Evolutionary conservation across 2,329 filamentous ascomycete genomes (phyloP), one percentile per base, ranked within the genome.

Genomic region (Emydomyces testavorans): DNA sequence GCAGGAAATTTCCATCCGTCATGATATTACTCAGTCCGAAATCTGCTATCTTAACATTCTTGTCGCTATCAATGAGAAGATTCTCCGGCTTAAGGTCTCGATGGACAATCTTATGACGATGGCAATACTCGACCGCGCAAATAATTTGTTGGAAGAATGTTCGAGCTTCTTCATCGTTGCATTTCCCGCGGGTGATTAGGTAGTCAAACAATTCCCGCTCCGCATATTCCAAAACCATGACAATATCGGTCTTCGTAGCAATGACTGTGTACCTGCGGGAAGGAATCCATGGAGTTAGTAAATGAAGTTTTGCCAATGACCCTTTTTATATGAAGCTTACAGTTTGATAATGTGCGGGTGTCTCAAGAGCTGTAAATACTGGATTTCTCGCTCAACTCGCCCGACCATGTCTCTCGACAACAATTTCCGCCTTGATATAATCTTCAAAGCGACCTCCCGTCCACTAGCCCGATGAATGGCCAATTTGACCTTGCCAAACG

Each of bases 121-220:
- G 92, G 62, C 92, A 98, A 70, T 98, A 98, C 65, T 98, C 92
- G 57, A 98, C 92, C 36, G 92, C 92, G 65, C 92, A 95, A 46
- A 98, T 85, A 69, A 98, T 98, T 68, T 98, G 92, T 68, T 98
- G 92, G 68, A 98, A 98, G 73, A 98, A 95, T 57, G 90, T 87
- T 49, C 92, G 82, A n/a, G 92, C 92, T 64, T 93, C 85, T 52
- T 82, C 77, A 66, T 98, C 92, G 57, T 83, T 80, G 76, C 96
- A 87, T 62, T 85, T 82, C 48, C 92, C 92, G 62, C 95, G 82
- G 62, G 89, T 83, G 50, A 98, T 92, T 53, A 98, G 92, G 69
- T 96, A 96, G 67, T 98, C 90, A 68, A 98, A 98, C 51, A 98
- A 75, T 68, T 98, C 92, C 52, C 86, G 86, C 52, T 92, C 92